A percentile compares a stretch with the other conserved stretches of the same genome.
These are phyloP conservation scores for Neurospora sp. DNA, from an alignment of 495 filamentous ascomycete species.

Conservation along the genomic window DNA sequence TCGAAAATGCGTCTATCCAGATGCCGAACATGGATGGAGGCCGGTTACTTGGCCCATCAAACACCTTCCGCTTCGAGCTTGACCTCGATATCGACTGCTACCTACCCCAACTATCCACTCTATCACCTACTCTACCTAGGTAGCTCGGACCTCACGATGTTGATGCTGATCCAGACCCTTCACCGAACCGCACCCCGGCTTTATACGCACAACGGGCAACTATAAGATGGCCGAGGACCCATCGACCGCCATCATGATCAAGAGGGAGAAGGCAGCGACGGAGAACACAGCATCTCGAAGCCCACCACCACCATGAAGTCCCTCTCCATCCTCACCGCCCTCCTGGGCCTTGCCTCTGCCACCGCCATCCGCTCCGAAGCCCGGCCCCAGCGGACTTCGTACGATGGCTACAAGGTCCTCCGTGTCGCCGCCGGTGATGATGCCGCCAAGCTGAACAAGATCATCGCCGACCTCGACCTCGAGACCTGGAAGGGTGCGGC, in stretches of 20 bases:
- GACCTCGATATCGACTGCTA: not conserved
- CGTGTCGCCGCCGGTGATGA: conserved; percentile 18
- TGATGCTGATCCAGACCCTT: not conserved
- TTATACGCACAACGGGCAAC: not conserved
- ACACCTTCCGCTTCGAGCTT: not conserved
- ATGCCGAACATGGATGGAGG: not conserved
- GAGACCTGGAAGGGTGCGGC: conserved; percentile 23
- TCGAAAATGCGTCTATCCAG: not conserved
- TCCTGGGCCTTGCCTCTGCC: conserved; percentile 10
- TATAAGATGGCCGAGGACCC: not conserved
- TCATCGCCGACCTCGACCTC: conserved; percentile 17
- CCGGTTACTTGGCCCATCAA: not conserved
- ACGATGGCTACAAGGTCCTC: conserved; percentile 24
- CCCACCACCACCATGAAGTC: conserved; percentile 8
- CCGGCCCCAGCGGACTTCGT: conserved; percentile 10
- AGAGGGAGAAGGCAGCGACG: not conserved
- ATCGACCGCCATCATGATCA: not conserved
- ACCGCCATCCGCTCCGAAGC: conserved; percentile 1
- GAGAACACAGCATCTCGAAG: not conserved
- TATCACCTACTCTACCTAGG: not conserved
- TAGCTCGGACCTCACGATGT: not conserved
- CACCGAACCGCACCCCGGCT: not conserved
- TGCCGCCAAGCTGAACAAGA: conserved; percentile 11
- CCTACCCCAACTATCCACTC: not conserved
- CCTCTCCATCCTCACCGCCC: conserved; percentile 4